Conservation (phyloP, 768 basidiomycete genomes). For the Tricholomella constricta region DNA sequence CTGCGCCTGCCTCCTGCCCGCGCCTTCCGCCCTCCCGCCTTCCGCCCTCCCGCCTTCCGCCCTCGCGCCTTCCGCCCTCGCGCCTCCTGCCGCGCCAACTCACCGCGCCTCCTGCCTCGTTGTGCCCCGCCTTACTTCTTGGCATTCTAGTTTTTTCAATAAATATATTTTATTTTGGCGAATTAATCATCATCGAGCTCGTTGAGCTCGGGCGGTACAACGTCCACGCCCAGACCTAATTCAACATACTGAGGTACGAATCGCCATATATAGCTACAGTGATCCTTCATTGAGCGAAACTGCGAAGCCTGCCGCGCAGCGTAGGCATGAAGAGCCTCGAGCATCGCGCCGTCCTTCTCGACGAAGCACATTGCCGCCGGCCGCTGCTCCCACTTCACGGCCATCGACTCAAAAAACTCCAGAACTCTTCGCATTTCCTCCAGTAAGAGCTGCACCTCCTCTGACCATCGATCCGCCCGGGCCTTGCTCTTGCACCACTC, state of each 20-base stretch:
- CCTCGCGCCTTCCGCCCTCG: too few relatives aligned
- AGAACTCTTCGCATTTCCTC: not conserved
- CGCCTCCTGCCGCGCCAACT: too few relatives aligned
- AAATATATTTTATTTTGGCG: too few relatives aligned
- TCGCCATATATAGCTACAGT: not conserved
- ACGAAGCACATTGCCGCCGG: not conserved
- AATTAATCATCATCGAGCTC: too few relatives aligned
- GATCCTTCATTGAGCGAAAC: not conserved
- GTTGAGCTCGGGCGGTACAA: too few relatives aligned
- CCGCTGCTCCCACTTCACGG: not conserved
- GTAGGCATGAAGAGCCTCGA: not conserved
- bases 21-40: too few relatives aligned
- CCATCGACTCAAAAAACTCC: not conserved
- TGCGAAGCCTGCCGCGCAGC: not conserved
- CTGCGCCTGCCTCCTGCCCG: too few relatives aligned
- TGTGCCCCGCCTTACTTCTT: too few relatives aligned
- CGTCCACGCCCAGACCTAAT: not conserved
- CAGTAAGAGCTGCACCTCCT: not conserved
- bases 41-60: too few relatives aligned
- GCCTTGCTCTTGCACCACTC: slow-evolving; percentile 14
- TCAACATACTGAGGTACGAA: not conserved
- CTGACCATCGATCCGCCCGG: not conserved
- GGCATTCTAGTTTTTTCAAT: too few relatives aligned
- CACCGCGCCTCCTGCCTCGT: too few relatives aligned
- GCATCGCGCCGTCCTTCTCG: not conserved